Evolutionary conservation across 768 basidiomycete species (phyloP).

Genomic region (Amanita phalloides): DNA sequence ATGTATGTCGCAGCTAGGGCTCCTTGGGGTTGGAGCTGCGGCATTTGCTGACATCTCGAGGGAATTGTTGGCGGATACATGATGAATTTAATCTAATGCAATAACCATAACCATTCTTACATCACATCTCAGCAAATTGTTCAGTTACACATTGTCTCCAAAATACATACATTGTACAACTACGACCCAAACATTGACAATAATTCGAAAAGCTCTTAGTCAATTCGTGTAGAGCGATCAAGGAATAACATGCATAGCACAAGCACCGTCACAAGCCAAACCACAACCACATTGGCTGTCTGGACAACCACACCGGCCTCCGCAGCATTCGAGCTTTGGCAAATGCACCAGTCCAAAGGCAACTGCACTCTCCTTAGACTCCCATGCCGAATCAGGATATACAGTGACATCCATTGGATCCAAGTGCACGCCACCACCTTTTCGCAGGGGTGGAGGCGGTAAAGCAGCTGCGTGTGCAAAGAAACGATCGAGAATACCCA

Average conservation of each 20-base stretch:
- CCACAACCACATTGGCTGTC: slow-evolving; percentile 43
- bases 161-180: neutral
- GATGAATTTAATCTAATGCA: neutral
- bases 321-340: slow-evolving; percentile 62
- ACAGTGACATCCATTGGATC: slow-evolving; percentile 43
- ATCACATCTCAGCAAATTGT: neutral
- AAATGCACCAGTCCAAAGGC: slow-evolving; percentile 42
- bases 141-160: neutral
- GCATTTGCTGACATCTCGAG: slow-evolving; percentile 73
- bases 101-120: neutral
- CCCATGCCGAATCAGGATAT: slow-evolving; percentile 27
- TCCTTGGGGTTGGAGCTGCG: slow-evolving; percentile 63
- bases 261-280: slow-evolving; percentile 45
- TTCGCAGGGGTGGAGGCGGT: slow-evolving; percentile 46
- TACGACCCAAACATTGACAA: neutral
- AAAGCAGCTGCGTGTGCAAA: slow-evolving; percentile 59
- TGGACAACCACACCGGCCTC: slow-evolving; percentile 50
- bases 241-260: slow-evolving; percentile 16
- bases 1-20: slow-evolving; percentile 59
- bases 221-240: neutral
- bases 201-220: no score
- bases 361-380: slow-evolving; percentile 26
- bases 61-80: slow-evolving; percentile 43
- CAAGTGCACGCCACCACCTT: slow-evolving; percentile 23
- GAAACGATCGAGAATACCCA: slow-evolving; percentile 47